Conservation (phyloP, 176 grass and related monocot species). For the Aegilops sharonensis region DNA sequence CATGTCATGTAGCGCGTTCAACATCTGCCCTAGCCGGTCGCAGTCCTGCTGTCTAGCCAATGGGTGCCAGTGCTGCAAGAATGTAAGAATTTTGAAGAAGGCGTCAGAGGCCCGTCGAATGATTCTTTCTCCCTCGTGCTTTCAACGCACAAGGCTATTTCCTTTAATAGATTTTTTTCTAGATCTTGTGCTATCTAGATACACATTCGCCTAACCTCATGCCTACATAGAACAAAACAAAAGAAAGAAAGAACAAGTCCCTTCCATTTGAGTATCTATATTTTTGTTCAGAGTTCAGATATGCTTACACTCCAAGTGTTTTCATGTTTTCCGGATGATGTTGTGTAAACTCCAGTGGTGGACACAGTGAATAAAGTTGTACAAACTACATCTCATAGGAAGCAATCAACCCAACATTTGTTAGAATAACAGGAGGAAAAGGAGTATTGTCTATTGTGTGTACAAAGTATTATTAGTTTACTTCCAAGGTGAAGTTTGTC, state of each 20-base stretch:
- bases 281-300: background rate
- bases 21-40: no score
- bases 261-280: slow-evolving; percentile 3
- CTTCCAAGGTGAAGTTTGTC: slow-evolving; percentile 11
- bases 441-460: background rate
- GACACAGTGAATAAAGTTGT: slow-evolving; percentile 26
- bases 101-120: no score
- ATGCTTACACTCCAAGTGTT: slow-evolving; percentile 3
- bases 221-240: slow-evolving; percentile 1
- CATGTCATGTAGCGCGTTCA: no score
- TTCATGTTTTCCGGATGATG: slow-evolving; percentile 32
- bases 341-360: background rate
- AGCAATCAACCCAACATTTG: slow-evolving; percentile 35
- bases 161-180: no score
- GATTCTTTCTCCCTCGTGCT: no score
- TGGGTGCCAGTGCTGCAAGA: no score
- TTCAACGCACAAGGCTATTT: no score
- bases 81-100: no score
- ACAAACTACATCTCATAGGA: slow-evolving; percentile 24
- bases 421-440: slow-evolving; percentile 46
- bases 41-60: no score
- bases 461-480: slow-evolving; percentile 32
- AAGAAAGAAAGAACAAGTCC: background rate
- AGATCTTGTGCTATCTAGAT: no score
- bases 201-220: background rate